These are phyloP conservation scores for Colletotrichum zoysiae DNA, from an alignment of 2,329 filamentous ascomycete genomes.

Conservation along the genomic window DNA sequence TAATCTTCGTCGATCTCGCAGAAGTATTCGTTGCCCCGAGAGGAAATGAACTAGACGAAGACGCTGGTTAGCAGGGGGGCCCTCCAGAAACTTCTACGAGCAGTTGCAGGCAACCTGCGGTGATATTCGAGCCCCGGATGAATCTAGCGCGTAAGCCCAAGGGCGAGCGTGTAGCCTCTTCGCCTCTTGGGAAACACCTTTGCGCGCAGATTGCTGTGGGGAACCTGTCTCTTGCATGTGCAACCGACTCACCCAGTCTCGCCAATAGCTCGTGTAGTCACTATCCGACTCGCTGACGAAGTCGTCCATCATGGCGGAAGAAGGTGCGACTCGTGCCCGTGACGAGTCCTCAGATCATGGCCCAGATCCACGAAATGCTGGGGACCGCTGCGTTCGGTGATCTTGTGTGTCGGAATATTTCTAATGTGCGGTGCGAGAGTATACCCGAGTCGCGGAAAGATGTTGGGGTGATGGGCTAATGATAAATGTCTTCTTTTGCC, in stretches of 20 bases:
- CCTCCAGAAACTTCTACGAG: neutral
- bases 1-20: constrained; percentile 99
- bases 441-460: constrained; percentile 6
- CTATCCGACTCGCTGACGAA: constrained; percentile 98
- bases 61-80: constrained; percentile 25
- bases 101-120: neutral
- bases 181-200: neutral
- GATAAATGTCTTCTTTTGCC: constrained; percentile 17
- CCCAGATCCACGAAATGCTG: neutral
- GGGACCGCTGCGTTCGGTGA: neutral
- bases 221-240: neutral
- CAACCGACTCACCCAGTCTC: constrained; percentile 87
- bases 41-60: constrained; percentile 88
- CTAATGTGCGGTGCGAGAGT: neutral
- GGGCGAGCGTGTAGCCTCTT: neutral
- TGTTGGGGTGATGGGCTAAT: constrained; percentile 4
- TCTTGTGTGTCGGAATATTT: neutral
- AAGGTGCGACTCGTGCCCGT: constrained; percentile 36
- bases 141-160: constrained; percentile 1
- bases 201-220: neutral
- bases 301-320: constrained; percentile 81
- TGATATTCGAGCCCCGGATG: too few relatives aligned
- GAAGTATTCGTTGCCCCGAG: constrained; percentile 97
- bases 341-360: constrained; percentile 33
- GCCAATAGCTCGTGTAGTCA: constrained; percentile 99